A percentile compares a stretch with the other conserved stretches of the same genome.
Conservation (phyloP, 2,329 filamentous ascomycete species). For the Elsinoe necatrix region DNA sequence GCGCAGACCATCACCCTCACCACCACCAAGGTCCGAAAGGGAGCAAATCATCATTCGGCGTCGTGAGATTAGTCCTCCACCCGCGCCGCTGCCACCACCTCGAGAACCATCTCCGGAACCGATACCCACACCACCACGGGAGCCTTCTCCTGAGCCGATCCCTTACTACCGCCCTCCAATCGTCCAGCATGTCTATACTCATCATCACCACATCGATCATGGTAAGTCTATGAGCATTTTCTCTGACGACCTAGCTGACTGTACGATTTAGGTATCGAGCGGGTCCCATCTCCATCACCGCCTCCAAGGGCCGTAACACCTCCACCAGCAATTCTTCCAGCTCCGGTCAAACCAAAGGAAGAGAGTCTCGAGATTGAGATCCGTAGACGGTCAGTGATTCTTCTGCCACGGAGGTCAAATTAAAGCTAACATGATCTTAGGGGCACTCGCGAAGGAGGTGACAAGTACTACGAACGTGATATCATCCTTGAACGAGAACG, state of each 20-base stretch:
- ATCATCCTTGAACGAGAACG: conserved; percentile 46
- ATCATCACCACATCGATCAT: conserved; percentile 80
- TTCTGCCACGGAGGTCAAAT: neutral
- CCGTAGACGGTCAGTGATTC: conserved; percentile 40
- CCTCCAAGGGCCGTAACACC: conserved; percentile 40
- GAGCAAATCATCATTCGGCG: conserved; percentile 42
- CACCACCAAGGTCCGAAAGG: conserved; percentile 27
- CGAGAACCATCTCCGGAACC: conserved; percentile 24
- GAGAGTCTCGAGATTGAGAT: conserved; percentile 50
- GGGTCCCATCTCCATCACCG: conserved; percentile 38
- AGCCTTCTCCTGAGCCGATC: conserved; percentile 44
- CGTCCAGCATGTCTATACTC: conserved; percentile 80
- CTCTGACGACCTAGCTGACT: neutral
- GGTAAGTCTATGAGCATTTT: conserved; percentile 46
- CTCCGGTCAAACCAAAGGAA: conserved; percentile 31
- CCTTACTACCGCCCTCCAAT: conserved; percentile 61
- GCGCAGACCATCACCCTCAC: conserved; percentile 29
- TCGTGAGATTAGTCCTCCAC: conserved; percentile 30
- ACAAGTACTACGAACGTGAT: conserved; percentile 56
- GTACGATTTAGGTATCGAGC: conserved; percentile 34
- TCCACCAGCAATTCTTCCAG: conserved; percentile 32
- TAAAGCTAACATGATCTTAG: conserved; percentile 20
- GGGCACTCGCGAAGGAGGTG: conserved; percentile 39
- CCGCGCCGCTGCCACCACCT: conserved; percentile 8
- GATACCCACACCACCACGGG: conserved; percentile 32